Evolutionary conservation across 805 yeast species (phyloP), one percentile per base, ranked within the genome.

Genomic region (Teunomyces aglyptinius): DNA sequence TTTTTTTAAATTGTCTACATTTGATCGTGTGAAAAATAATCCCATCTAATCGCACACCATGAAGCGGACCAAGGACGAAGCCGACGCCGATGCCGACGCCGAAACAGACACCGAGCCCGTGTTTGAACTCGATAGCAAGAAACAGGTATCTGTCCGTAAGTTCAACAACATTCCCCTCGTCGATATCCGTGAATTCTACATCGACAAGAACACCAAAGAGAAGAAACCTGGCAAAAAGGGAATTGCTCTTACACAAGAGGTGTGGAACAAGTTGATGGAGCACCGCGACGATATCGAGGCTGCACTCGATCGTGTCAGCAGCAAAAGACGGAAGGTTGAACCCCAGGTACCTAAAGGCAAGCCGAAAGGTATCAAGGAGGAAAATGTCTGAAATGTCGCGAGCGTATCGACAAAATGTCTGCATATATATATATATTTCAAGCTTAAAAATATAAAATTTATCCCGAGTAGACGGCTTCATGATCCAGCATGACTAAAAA

Each of bases 191-290:
- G 97, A 91, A 61, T 89, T 73, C 67, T 91, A 89, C 63, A 42
- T 59, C 12, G 75, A 69, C 53, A 68, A 65, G 48, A 73, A 73
- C 44, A 80, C 82, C 42, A 85, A 85, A 5, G 84, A 82, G 49
- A 73, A 76, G 69, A 76, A 76, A 49, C 98, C 98, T 0, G 96
- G 96, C 1, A 85, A 82, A 59, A 91, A 91, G 65, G 87, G 88
- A 0, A 80, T 83, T 16, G 72, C 87, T 1, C 60, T 83, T 20
- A 79, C 84, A 1, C 76, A 70, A 51, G 85, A 75, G 3, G 73
- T 74, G 18, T 85, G 88, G 83, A 60, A 60, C 15, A 63, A 61
- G 34, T 63, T 83, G 33, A 55, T 81, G 45, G 79, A 72, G 31
- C 58, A 74, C 19, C 65, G 66, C 12, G 76, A 70, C 2, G 75